Evolutionary conservation across 192 early-diverging fungal species (phyloP).

Genomic region (Gryganskiella cystojenkinii): DNA sequence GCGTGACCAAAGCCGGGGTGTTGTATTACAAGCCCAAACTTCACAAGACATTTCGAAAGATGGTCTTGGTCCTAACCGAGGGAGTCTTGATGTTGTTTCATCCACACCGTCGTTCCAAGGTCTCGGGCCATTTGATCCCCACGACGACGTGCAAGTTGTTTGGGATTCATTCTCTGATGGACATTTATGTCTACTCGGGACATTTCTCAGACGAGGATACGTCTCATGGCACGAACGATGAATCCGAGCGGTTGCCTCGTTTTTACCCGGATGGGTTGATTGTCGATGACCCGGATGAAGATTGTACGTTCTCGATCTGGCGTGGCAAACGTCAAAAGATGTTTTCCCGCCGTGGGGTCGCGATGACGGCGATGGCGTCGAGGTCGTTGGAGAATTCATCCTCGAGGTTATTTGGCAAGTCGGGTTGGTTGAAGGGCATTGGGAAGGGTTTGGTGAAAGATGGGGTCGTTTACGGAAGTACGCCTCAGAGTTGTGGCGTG

Average conservation of each 20-base stretch:
- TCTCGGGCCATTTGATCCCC: conserved; percentile 13
- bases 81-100: conserved; percentile 42
- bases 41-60: conserved; percentile 44
- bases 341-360: conserved; percentile 27
- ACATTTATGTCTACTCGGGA: conserved; percentile 56
- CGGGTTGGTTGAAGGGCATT: conserved; percentile 18
- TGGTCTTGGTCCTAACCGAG: conserved; percentile 44
- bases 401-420: conserved; percentile 32
- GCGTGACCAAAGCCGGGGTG: conserved; percentile 47
- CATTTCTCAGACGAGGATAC: conserved; percentile 47
- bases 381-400: conserved; percentile 8
- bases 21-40: conserved; percentile 44
- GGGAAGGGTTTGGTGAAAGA: conserved; percentile 37
- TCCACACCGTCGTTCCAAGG: conserved; percentile 29
- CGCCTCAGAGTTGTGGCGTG: conserved; percentile 24
- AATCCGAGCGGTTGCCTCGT: conserved; percentile 37
- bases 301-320: conserved; percentile 57
- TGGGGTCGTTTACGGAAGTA: conserved; percentile 32
- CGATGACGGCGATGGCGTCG: conserved; percentile 11
- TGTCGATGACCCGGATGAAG: conserved; percentile 51
- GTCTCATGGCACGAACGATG: conserved; percentile 31
- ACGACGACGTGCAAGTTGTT: conserved; percentile 22
- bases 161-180: conserved; percentile 33
- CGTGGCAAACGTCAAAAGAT: conserved; percentile 30
- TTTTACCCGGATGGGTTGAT: conserved; percentile 47